Base-by-base conservation (phyloP, 1,139 yeast species). In the Scheffersomyces stambukii region DNA sequence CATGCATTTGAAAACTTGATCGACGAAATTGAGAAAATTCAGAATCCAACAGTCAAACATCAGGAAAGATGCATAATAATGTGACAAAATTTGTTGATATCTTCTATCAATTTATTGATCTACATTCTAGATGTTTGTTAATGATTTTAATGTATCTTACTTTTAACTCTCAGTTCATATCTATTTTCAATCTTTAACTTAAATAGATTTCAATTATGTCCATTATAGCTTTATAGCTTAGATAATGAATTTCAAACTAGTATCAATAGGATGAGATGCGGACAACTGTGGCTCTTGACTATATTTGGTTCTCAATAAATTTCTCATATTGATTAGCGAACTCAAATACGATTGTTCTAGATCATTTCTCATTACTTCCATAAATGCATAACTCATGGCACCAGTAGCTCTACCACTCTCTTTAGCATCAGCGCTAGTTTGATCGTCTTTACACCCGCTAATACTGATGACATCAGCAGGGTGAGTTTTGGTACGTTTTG, bases 371-470 rank as follows among this genome's bases (percentile, higher is more conserved):
- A 89, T 62, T 14, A 83, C 93, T 38, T 73, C 70, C 36, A 86
- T 75, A 49, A 89, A 88, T 1, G 96, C 83, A 70, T 81, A 86
- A 28, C 95, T 82, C 95, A 89, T 85, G 13, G 97, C 97, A 35
- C 97, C 97, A 0, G 95, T 86, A 24, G 83, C 77, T 24, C 60
- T 61, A 15, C 95, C 95, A 29, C 75, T 77, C 49, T 82, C 89
- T 16, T 64, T 64, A 1, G 96, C 83, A 54, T 86, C 96, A 5
- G 96, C 96, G 35, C 75, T 65, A 8, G 81, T 75, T 45, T 69
- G 96, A 36, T 80, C 77, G 57, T 89, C 96, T 57, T 85, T 86
- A 49, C 96, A 88, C 8, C 97, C 97, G 8, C 93, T 80, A 33
- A 89, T 67, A 57, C 82, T 75, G 19, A 89, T 75, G 21, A 84